Evolutionary conservation across 1,284 basidiomycete species (phyloP).

Genomic region (Peniophora sp.): DNA sequence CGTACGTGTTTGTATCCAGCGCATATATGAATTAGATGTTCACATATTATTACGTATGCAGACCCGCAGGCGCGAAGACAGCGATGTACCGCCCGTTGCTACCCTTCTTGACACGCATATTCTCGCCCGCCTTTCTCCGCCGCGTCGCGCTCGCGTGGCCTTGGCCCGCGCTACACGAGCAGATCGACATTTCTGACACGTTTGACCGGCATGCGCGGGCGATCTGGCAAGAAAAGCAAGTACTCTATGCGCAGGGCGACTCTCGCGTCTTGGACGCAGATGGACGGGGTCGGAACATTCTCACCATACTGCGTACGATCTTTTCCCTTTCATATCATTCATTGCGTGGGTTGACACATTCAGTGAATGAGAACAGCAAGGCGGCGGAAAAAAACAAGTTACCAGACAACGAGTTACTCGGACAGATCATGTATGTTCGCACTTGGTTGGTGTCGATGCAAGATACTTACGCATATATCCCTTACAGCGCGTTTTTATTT

Average conservation of each 20-base stretch:
- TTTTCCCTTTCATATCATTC: not conserved
- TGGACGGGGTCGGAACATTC: slow-evolving; percentile 1
- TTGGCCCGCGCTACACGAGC: slow-evolving; percentile 27
- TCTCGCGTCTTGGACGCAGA: slow-evolving; percentile 7
- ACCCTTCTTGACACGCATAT: not conserved
- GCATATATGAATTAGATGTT: too few species aligned
- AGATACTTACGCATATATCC: too few species aligned
- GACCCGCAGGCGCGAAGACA: too few species aligned
- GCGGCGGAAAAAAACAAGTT: slow-evolving; percentile 5
- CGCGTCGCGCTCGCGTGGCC: not conserved
- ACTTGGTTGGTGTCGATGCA: not conserved
- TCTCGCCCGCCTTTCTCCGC: not conserved
- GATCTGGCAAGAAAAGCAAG: slow-evolving; percentile 28
- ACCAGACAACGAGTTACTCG: slow-evolving; percentile 7
- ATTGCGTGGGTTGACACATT: too few species aligned
- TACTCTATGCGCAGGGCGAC: slow-evolving; percentile 24
- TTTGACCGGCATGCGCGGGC: slow-evolving; percentile 37
- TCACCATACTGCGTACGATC: not conserved
- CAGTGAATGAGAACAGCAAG: slow-evolving; percentile 7
- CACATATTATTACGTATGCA: too few species aligned
- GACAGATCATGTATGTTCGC: slow-evolving; percentile 7
- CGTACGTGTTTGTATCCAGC: slow-evolving; percentile 23
- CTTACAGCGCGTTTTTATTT: slow-evolving; percentile 12
- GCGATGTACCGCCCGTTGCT: not conserved
- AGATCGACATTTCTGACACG: slow-evolving; percentile 38